These are phyloP conservation scores for Berkeleyomyces basicola DNA, from an alignment of 2,329 filamentous ascomycete species.

Conservation along the genomic window DNA sequence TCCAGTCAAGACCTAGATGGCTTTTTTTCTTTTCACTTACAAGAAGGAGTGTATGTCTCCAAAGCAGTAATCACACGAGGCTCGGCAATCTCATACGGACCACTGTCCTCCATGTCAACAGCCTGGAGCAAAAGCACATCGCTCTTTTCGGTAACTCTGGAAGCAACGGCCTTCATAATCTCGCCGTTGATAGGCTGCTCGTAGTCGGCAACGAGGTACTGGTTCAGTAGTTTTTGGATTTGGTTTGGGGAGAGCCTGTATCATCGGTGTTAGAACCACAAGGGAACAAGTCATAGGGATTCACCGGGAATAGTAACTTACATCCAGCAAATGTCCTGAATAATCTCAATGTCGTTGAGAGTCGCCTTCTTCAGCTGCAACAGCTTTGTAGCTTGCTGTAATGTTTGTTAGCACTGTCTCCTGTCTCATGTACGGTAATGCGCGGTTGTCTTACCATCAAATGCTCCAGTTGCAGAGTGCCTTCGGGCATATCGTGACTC, in stretches of 20 bases:
- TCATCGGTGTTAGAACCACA: slow-evolving; percentile 4
- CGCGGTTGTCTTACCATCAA: slow-evolving; percentile 53
- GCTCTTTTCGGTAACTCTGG: slow-evolving; percentile 92
- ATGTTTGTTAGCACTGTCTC: slow-evolving; percentile 18
- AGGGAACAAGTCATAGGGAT: background rate
- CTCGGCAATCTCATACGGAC: slow-evolving; percentile 95
- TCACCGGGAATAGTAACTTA: slow-evolving; percentile 32
- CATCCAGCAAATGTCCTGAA: slow-evolving; percentile 99
- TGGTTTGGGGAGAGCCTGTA: slow-evolving; percentile 87
- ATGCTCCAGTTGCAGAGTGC: slow-evolving; percentile 91
- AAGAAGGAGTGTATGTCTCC: slow-evolving; percentile 96
- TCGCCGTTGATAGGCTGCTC: slow-evolving; percentile 98
- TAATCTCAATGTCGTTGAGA: slow-evolving; percentile 97
- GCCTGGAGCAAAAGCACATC: slow-evolving; percentile 85
- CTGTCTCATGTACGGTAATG: background rate
- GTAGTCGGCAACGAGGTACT: slow-evolving; percentile 96
- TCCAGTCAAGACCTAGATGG: background rate
- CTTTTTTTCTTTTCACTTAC: slow-evolving; percentile 34
- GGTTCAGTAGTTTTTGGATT: slow-evolving; percentile 96
- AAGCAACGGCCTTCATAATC: slow-evolving; percentile 99
- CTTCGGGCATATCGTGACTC: slow-evolving; percentile 98
- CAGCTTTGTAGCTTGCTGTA: slow-evolving; percentile 87
- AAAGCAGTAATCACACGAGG: slow-evolving; percentile 88
- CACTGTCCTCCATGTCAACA: slow-evolving; percentile 97
- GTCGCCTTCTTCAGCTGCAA: slow-evolving; percentile 98